phyloP scores from a whole-genome alignment of 371 early-diverging fungal species.

The Mucor lusitanicus region DNA sequence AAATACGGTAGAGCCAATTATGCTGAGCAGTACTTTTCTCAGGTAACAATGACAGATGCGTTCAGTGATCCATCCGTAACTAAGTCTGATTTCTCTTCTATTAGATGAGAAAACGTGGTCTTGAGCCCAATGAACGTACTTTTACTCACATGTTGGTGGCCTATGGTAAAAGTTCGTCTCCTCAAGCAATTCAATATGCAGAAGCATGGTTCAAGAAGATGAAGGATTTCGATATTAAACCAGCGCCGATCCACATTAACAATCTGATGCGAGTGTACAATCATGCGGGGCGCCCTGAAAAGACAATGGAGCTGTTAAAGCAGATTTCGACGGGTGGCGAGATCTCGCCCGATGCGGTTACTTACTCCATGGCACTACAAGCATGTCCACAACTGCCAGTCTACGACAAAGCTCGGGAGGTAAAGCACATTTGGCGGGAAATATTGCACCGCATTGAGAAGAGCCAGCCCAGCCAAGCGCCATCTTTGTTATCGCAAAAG shows the following conservation, averaged over 20 bases:
- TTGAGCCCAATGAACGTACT: conserved; percentile 39
- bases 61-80: background rate
- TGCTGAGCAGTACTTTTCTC: conserved; percentile 20
- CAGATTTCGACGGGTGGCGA: background rate
- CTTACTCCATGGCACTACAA: conserved; percentile 25
- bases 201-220: conserved; percentile 28
- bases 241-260: conserved; percentile 31
- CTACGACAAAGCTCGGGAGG: conserved; percentile 2
- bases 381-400: conserved; percentile 11
- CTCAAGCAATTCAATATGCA: conserved; percentile 23
- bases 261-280: conserved; percentile 32
- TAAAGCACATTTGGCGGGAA: conserved; percentile 22
- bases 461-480: background rate
- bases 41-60: conserved; percentile 11
- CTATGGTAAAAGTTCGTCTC: conserved; percentile 25
- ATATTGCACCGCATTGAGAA: conserved; percentile 16
- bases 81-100: background rate
- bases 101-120: conserved; percentile 39
- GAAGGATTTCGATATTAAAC: conserved; percentile 19
- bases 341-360: conserved; percentile 22
- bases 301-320: conserved; percentile 15
- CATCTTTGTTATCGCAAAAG: conserved; percentile 10
- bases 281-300: conserved; percentile 3
- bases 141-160: conserved; percentile 31
- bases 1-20: conserved; percentile 17